Conservation (phyloP, 371 early-diverging fungal genomes). For the Mucor mucedo region DNA sequence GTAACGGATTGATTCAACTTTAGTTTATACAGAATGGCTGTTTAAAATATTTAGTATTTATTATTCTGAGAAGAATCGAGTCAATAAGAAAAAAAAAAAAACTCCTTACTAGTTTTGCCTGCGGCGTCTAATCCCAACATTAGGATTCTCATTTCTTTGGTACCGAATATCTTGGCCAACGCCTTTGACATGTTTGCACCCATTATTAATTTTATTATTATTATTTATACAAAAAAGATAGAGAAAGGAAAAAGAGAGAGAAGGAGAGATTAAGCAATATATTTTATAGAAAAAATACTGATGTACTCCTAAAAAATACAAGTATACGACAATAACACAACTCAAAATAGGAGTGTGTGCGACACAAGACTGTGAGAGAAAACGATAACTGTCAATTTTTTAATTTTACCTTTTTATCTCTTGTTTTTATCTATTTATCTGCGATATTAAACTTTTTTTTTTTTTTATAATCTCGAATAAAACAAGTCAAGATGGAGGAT, state of each 20-base stretch:
- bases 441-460: background rate
- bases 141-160: slow-evolving; percentile 87
- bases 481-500: slow-evolving; percentile 37
- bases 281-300: background rate
- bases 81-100: background rate
- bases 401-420: too few species aligned
- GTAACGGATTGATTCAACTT: slow-evolving; percentile 86
- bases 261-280: background rate
- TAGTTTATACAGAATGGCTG: slow-evolving; percentile 89
- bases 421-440: slow-evolving; percentile 1
- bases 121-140: slow-evolving; percentile 94
- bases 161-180: slow-evolving; percentile 73
- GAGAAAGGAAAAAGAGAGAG: background rate
- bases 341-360: background rate
- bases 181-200: slow-evolving; percentile 64
- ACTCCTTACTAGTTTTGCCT: slow-evolving; percentile 88
- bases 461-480: slow-evolving; percentile 5
- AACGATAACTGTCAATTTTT: slow-evolving; percentile 6
- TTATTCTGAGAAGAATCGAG: background rate
- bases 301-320: slow-evolving; percentile 7
- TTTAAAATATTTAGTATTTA: background rate
- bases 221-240: background rate
- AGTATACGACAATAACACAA: slow-evolving; percentile 1
- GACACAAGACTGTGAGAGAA: background rate
- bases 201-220: slow-evolving; percentile 36